Percentiles rank a stretch among this genome's conserved stretches.
These are phyloP conservation scores for Lecanicillium sp. DNA, from an alignment of 2,329 filamentous ascomycete species.

Conservation along the genomic window DNA sequence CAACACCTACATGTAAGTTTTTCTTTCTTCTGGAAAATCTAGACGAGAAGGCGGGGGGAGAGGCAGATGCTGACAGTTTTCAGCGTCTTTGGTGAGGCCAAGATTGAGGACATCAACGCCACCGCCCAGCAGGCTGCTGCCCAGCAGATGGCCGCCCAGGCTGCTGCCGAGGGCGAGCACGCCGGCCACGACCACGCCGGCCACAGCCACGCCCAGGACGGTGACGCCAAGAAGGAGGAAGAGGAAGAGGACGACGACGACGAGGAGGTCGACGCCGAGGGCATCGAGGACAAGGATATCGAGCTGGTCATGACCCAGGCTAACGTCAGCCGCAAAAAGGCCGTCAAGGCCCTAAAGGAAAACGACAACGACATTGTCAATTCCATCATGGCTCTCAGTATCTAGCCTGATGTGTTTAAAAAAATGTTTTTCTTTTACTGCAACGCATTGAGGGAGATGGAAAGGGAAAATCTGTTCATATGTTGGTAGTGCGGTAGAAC, in stretches of 20 bases:
- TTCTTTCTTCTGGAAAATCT: neutral
- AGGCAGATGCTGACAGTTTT: constrained; percentile 5
- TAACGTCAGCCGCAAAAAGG: constrained; percentile 95
- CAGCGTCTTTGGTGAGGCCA: constrained; percentile 98
- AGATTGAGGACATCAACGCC: constrained; percentile 99
- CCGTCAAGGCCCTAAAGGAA: constrained; percentile 96
- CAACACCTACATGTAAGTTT: constrained; percentile 97
- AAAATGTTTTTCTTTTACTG: constrained; percentile 10
- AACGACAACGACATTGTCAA: constrained; percentile 99
- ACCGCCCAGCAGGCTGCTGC: constrained; percentile 93
- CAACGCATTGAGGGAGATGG: constrained; percentile 5
- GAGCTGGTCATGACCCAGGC: constrained; percentile 99
- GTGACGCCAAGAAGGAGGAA: constrained; percentile 68
- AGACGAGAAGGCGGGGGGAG: neutral
- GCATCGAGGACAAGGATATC: constrained; percentile 98
- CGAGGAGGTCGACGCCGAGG: constrained; percentile 91
- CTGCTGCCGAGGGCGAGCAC: constrained; percentile 59
- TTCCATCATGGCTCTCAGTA: constrained; percentile 97
- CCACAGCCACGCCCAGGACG: constrained; percentile 54
- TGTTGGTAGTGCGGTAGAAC: constrained; percentile 12
- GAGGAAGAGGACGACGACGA: constrained; percentile 77
- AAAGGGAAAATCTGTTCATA: constrained; percentile 14
- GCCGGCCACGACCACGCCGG: constrained; percentile 68
- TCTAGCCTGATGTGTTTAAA: constrained; percentile 41
- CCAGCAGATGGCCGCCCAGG: constrained; percentile 82